These are phyloP conservation scores for Zea mays DNA, from an alignment of 176 grass and related monocot species.

Conservation along the genomic window DNA sequence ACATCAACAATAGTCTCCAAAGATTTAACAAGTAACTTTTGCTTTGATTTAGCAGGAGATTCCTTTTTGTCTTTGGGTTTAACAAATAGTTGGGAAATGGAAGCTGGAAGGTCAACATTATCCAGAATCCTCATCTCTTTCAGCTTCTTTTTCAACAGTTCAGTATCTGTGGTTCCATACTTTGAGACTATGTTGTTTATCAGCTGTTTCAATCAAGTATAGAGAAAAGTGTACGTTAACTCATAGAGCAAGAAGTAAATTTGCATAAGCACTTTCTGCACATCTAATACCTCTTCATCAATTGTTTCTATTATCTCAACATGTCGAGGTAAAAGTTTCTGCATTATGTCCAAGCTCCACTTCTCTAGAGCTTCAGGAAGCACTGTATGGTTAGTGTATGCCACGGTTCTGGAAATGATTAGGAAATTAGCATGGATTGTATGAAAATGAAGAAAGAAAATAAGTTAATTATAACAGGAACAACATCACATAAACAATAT, in stretches of 20 bases:
- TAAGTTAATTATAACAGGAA: not conserved
- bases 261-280: conserved; percentile 21
- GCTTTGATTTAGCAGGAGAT: conserved; percentile 45
- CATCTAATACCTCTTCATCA: conserved; percentile 68
- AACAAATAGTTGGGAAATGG: conserved; percentile 71
- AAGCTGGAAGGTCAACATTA: conserved; percentile 79
- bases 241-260: conserved; percentile 26
- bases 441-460: conserved; percentile 31
- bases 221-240: conserved; percentile 31
- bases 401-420: conserved; percentile 64
- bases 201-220: conserved; percentile 57
- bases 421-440: conserved; percentile 20
- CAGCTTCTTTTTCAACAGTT: conserved; percentile 74
- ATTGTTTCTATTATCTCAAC: conserved; percentile 99
- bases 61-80: conserved; percentile 70
- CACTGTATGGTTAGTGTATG: conserved; percentile 98
- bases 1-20: conserved; percentile 41
- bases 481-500: conserved; percentile 20
- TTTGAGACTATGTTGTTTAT: conserved; percentile 71
- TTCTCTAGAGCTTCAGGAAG: conserved; percentile 99
- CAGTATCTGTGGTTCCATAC: conserved; percentile 70
- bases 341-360: conserved; percentile 98
- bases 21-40: conserved; percentile 44
- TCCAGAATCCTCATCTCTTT: conserved; percentile 98
- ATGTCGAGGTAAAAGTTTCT: conserved; percentile 95